A percentile compares a stretch with the other conserved stretches of the same genome.
phyloP scores from a whole-genome alignment of 805 yeast species.

The Cyberlindnera lachancei region DNA sequence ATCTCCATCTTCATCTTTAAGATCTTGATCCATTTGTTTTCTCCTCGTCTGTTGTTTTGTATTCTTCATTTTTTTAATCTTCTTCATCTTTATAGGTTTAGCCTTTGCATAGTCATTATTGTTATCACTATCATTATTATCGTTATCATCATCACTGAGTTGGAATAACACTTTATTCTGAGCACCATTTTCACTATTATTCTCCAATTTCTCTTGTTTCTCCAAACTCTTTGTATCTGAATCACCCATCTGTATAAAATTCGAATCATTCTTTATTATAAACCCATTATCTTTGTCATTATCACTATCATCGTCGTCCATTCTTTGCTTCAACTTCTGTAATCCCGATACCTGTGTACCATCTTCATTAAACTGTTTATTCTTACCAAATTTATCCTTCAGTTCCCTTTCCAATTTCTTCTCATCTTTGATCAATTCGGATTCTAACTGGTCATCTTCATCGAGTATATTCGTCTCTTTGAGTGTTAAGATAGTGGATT shows the following conservation, averaged over 20 bases:
- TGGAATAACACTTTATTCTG: constrained; percentile 8
- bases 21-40: constrained; percentile 6
- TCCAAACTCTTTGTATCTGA: no score
- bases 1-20: constrained; percentile 14
- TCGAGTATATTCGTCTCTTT: constrained; percentile 17
- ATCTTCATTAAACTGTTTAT: constrained; percentile 6
- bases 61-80: constrained; percentile 24
- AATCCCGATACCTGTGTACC: constrained; percentile 12
- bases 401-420: constrained; percentile 12
- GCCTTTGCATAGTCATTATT: constrained; percentile 16
- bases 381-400: constrained; percentile 7
- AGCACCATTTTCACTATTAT: no score
- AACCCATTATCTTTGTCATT: constrained; percentile 8
- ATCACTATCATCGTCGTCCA: constrained; percentile 11
- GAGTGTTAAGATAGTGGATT: constrained; percentile 15
- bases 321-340: constrained; percentile 13
- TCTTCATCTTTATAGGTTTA: constrained; percentile 26
- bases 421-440: constrained; percentile 11
- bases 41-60: constrained; percentile 14
- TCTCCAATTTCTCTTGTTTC: no score
- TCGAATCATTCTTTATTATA: neutral
- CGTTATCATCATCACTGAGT: constrained; percentile 10
- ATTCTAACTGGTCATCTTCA: constrained; percentile 19
- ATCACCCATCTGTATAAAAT: neutral
- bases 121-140: constrained; percentile 3